Percentiles rank a stretch among this genome's conserved stretches.
phyloP scores from a whole-genome alignment of 257 asterid genomes.

The Solanum rostratum region DNA sequence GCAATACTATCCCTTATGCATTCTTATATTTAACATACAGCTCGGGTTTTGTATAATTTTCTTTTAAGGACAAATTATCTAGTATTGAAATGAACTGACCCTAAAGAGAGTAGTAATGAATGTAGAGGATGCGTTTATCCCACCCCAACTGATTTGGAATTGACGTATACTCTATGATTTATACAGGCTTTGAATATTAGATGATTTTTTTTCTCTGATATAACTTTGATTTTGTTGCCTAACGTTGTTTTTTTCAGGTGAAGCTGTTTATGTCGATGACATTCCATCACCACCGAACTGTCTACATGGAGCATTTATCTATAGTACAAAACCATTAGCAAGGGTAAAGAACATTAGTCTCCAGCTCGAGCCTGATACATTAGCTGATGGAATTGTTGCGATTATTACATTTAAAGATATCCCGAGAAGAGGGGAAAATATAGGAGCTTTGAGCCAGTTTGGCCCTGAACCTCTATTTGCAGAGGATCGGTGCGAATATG shows the following conservation, averaged over 20 bases:
- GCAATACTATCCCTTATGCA: not conserved
- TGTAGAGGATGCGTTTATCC: not conserved
- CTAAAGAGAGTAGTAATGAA: not conserved
- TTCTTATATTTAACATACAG: no score
- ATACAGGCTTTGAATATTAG: not conserved
- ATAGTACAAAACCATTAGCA: no score
- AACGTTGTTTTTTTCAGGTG: not conserved
- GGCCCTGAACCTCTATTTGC: slow-evolving; percentile 52
- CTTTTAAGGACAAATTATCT: no score
- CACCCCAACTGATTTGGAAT: not conserved
- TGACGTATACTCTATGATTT: not conserved
- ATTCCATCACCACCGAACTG: no score
- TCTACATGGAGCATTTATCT: no score
- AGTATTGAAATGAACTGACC: no score
- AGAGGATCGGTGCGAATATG: slow-evolving; percentile 35
- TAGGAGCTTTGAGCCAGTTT: slow-evolving; percentile 26
- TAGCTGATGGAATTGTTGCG: slow-evolving; percentile 21
- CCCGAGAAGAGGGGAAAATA: slow-evolving; percentile 45
- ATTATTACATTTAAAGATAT: slow-evolving; percentile 49
- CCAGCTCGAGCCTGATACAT: slow-evolving; percentile 16
- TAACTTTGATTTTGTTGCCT: not conserved
- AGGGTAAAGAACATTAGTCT: not conserved
- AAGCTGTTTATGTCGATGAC: no score
- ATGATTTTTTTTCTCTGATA: not conserved
- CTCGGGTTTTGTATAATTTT: not conserved